These are phyloP conservation scores for Pulicaria dysenterica DNA, from an alignment of 129 eudicot genomes.

Conservation along the genomic window DNA sequence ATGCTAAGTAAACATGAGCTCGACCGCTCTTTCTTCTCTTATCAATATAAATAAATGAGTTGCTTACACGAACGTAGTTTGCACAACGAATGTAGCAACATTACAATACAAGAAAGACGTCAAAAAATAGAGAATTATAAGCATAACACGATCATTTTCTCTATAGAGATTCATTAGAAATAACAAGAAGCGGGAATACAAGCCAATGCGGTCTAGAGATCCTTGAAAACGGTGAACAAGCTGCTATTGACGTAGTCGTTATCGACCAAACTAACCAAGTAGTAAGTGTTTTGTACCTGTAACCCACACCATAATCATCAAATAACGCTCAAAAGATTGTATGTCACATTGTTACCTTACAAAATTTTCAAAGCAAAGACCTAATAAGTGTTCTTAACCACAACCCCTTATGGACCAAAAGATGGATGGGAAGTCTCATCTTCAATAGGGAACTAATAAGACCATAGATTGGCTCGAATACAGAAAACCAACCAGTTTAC, in stretches of 20 bases:
- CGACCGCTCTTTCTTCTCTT: conserved; percentile 9
- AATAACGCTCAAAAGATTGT: not conserved
- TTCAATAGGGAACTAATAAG: too few species aligned
- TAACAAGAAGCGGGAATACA: not conserved
- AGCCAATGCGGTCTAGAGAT: conserved; percentile 28
- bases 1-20: conserved; percentile 14
- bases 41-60: not conserved
- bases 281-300: conserved; percentile 80
- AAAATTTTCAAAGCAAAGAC: too few species aligned
- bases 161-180: conserved; percentile 19
- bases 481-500: not conserved
- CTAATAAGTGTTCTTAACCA: too few species aligned
- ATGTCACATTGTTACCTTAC: not conserved
- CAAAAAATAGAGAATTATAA: conserved; percentile 13
- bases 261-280: conserved; percentile 95
- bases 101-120: conserved; percentile 22
- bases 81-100: conserved; percentile 25
- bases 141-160: conserved; percentile 9
- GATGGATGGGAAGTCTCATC: too few species aligned
- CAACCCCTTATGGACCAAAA: too few species aligned
- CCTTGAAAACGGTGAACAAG: conserved; percentile 68
- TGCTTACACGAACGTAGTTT: conserved; percentile 10
- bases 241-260: conserved; percentile 76
- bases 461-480: too few species aligned
- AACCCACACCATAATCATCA: conserved; percentile 8